phyloP scores from a whole-genome alignment of 1,284 basidiomycete genomes.

The Pyrrhoderma noxium region DNA sequence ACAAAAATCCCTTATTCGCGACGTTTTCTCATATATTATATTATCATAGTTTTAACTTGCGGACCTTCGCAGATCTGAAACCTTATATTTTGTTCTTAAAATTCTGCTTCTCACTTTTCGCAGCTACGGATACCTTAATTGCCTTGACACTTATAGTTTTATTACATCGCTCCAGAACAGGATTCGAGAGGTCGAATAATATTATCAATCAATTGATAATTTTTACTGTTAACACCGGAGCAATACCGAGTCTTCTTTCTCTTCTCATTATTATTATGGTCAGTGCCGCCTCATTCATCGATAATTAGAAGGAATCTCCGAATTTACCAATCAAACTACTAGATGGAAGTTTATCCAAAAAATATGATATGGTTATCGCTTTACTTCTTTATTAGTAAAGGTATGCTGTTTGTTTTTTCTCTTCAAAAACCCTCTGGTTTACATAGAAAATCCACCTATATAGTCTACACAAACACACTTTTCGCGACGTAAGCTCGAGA shows the following conservation, averaged over 20 bases:
- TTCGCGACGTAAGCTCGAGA: slow-evolving; percentile 11
- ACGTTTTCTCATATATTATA: too few relatives aligned
- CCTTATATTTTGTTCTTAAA: too few relatives aligned
- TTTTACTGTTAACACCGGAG: slow-evolving; percentile 19
- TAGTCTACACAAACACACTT: slow-evolving; percentile 18
- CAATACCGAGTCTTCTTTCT: slow-evolving; percentile 16
- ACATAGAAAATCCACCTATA: too few relatives aligned
- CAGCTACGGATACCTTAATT: slow-evolving; percentile 17
- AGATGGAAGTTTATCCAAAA: slow-evolving; percentile 16
- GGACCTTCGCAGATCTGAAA: too few relatives aligned
- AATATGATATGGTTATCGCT: slow-evolving; percentile 13
- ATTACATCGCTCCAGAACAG: slow-evolving; percentile 16
- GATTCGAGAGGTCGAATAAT: slow-evolving; percentile 15
- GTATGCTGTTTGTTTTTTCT: not conserved
- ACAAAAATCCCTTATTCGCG: too few relatives aligned
- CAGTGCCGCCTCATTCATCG: too few relatives aligned
- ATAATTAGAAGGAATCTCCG: too few relatives aligned
- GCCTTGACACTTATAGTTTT: slow-evolving; percentile 17
- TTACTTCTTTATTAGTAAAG: slow-evolving; percentile 6
- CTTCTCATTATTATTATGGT: slow-evolving; percentile 10
- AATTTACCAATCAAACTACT: slow-evolving; percentile 4
- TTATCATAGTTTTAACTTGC: too few relatives aligned
- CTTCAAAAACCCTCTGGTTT: not conserved
- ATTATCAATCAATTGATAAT: slow-evolving; percentile 17
- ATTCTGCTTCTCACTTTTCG: too few relatives aligned